Evolutionary conservation across 2,329 filamentous ascomycete genomes (phyloP).

Genomic region (Hirsutella minnesotensis): DNA sequence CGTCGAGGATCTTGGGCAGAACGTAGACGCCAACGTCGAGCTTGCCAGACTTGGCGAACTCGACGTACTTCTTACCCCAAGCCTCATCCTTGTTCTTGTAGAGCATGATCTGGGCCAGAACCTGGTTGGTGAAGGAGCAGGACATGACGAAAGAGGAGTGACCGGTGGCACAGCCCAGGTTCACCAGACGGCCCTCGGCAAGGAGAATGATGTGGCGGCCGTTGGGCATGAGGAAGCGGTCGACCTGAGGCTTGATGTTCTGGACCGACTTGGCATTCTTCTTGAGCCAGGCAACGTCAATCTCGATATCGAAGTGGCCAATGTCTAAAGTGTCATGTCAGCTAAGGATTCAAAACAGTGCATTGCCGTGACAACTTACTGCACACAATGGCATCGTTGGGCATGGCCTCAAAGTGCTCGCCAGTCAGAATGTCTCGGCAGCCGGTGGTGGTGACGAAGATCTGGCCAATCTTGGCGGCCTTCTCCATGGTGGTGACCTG

Average conservation of each 20-base stretch:
- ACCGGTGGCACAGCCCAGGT: conserved; percentile 96
- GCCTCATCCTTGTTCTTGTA: conserved; percentile 83
- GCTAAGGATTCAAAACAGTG: background rate
- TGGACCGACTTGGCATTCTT: conserved; percentile 83
- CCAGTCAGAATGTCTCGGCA: conserved; percentile 96
- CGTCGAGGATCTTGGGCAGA: conserved; percentile 95
- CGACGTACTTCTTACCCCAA: conserved; percentile 88
- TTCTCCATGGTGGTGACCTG: conserved; percentile 98
- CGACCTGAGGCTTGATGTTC: conserved; percentile 99
- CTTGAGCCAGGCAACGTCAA: conserved; percentile 99
- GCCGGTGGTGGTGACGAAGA: conserved; percentile 98
- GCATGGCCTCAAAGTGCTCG: conserved; percentile 89
- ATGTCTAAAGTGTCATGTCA: conserved; percentile 49
- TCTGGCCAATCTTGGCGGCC: conserved; percentile 78
- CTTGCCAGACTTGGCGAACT: conserved; percentile 88
- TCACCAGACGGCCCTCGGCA: conserved; percentile 96
- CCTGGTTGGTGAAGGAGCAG: conserved; percentile 99
- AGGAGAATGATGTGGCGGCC: conserved; percentile 97
- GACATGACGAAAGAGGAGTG: conserved; percentile 99
- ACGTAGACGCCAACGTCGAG: conserved; percentile 85
- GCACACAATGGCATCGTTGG: conserved; percentile 97
- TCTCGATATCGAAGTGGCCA: conserved; percentile 99
- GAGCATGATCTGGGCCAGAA: conserved; percentile 96
- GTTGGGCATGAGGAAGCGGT: conserved; percentile 89
- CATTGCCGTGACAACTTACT: conserved; percentile 39